These are phyloP conservation scores for Turritis glabra DNA, from an alignment of 345 rosid species.

Conservation along the genomic window DNA sequence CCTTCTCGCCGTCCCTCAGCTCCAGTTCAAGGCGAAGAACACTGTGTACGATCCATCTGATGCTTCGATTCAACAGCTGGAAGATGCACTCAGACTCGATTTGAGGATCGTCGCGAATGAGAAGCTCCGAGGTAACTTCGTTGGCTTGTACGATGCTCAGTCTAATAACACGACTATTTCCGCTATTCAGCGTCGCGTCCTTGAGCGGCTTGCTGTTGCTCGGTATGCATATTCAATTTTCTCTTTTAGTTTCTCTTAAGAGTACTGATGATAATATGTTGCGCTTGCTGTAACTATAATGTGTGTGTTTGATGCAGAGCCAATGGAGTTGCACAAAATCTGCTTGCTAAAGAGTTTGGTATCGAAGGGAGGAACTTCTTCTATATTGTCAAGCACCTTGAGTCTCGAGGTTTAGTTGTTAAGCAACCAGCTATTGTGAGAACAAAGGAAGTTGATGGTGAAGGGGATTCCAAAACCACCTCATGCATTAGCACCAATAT, in stretches of 20 bases:
- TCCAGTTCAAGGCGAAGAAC: conserved; percentile 47
- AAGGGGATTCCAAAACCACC: conserved; percentile 63
- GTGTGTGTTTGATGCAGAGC: conserved; percentile 42
- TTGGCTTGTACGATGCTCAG: conserved; percentile 60
- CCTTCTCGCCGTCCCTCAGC: conserved; percentile 55
- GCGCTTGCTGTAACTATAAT: not conserved
- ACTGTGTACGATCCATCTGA: conserved; percentile 35
- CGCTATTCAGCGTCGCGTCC: conserved; percentile 56
- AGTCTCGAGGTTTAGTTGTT: conserved; percentile 72
- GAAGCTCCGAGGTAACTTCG: conserved; percentile 63
- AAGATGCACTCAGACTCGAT: conserved; percentile 52
- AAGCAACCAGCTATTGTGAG: conserved; percentile 75
- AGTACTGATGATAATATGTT: not conserved
- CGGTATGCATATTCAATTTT: conserved; percentile 35
- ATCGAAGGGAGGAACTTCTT: conserved; percentile 73
- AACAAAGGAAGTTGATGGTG: conserved; percentile 60
- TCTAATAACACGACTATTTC: conserved; percentile 40
- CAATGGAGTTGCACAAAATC: conserved; percentile 75
- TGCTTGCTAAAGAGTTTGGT: conserved; percentile 74
- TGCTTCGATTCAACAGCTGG: conserved; percentile 48
- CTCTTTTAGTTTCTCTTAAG: not conserved
- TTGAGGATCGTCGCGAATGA: conserved; percentile 55
- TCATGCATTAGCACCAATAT: conserved; percentile 57
- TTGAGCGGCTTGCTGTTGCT: conserved; percentile 62
- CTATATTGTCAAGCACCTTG: conserved; percentile 67